Conservation (phyloP, 108 stramenopile species). For the Skeletonema potamos region DNA sequence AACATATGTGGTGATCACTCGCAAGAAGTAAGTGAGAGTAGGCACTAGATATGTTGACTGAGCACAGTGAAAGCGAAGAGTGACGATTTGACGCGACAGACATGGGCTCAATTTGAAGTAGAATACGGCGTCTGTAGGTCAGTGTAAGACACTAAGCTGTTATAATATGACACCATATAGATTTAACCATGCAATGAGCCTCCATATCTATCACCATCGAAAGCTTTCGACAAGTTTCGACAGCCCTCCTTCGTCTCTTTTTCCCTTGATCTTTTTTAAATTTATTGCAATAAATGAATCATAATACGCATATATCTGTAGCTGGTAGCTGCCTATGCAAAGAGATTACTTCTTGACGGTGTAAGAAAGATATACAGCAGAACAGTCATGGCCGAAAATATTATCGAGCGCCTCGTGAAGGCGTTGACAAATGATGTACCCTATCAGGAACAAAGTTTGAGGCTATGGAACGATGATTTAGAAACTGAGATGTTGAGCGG, state of each 20-base stretch:
- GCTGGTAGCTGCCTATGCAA: too few relatives aligned
- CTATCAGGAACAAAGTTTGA: constrained; percentile 2
- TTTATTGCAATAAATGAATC: too few relatives aligned
- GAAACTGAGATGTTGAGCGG: constrained; percentile 25
- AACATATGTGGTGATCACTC: constrained; percentile 88
- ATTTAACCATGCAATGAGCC: too few relatives aligned
- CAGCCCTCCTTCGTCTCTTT: too few relatives aligned
- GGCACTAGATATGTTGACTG: neutral
- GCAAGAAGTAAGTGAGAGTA: constrained; percentile 78
- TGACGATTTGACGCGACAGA: neutral
- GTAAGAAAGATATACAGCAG: neutral
- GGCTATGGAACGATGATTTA: constrained; percentile 31
- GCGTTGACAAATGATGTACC: neutral
- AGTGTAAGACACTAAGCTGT: neutral
- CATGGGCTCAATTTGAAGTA: neutral
- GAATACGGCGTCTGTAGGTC: neutral
- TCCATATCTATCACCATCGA: too few relatives aligned
- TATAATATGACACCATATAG: neutral
- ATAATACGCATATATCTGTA: too few relatives aligned
- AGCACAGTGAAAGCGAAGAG: neutral
- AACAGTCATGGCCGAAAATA: constrained; percentile 11
- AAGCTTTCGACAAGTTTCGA: too few relatives aligned
- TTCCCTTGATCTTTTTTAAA: too few relatives aligned
- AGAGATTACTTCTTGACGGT: too few relatives aligned
- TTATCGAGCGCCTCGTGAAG: constrained; percentile 11